Evolutionary conservation across 1,139 yeast genomes (phyloP), one percentile per base, ranked within the genome.

Genomic region (Protomyces inundatus): DNA sequence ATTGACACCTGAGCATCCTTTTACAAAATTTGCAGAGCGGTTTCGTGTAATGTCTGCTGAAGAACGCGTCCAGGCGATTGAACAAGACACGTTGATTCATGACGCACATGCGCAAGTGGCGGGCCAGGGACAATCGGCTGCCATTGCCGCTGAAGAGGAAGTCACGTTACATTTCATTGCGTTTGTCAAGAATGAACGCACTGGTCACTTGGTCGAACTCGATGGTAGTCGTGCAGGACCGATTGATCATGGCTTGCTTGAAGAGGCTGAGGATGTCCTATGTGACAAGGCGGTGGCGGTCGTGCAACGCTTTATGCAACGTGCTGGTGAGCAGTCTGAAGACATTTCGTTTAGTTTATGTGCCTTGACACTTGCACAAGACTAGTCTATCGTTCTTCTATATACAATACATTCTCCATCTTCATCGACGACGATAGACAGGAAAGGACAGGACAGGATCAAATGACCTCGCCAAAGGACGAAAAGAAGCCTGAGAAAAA

Each of bases 151-250:
- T 3, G 82, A 79, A 0, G 88, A 80, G 6, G 78, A 80, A n/a
- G 80, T 85, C 1, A 84, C 84, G 64, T 78, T 87, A 65, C 98
- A 93, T 74, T 93, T 89, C 72, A 85, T 93, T 40, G 81, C 93
- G 6, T 86, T 87, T 71, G 80, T 90, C 6, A 84, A 81, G 70
- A 82, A 83, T 9, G 66, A 67, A 34, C 75, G 75, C 32, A 65
- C 70, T 10, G 71, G 68, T 33, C 83, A 82, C 67, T 73, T 91
- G 37, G 88, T 84, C 70, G 98, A 93, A 74, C 79, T 93, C 58
- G 98, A 93, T 73, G 98, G 98, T 0, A 80, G 98, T 69, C 80
- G 96, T 69, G 77, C 76, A 53, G 96, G 97, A 0, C 91, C 96
- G 0, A 78, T 86, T 55, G 84, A 82, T 67, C 77, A 88, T 65